Conservation (phyloP, 2,329 filamentous ascomycete genomes). For the Alternaria metachromatica region DNA sequence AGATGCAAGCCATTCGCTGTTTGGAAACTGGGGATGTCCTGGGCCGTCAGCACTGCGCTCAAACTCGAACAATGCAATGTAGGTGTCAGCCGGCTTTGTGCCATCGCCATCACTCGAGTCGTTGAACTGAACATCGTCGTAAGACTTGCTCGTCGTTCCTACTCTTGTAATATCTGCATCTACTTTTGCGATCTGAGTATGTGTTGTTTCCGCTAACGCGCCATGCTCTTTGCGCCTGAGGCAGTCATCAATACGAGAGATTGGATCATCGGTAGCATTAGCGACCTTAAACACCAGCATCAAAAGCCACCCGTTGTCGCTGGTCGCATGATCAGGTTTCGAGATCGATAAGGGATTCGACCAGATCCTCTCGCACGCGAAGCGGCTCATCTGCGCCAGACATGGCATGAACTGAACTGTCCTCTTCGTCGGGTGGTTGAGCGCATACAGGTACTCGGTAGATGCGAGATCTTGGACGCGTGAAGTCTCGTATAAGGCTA, state of each 20-base stretch:
- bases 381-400: constrained; percentile 19
- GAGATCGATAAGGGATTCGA: background rate
- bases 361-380: constrained; percentile 10
- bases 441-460: constrained; percentile 10
- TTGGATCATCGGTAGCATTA: background rate
- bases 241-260: background rate
- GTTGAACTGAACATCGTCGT: constrained; percentile 12
- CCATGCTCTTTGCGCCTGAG: background rate
- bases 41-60: background rate
- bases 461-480: constrained; percentile 11
- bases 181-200: background rate
- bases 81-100: constrained; percentile 1
- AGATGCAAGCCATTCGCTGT: background rate
- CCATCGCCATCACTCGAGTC: background rate
- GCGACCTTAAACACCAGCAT: background rate
- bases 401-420: constrained; percentile 22
- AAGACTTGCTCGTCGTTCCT: constrained; percentile 20
- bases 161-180: constrained; percentile 5
- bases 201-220: background rate
- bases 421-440: constrained; percentile 15
- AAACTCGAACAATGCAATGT: constrained; percentile 8
- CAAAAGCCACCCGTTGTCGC: background rate
- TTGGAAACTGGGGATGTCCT: background rate
- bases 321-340: background rate
- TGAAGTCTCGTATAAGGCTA: constrained; percentile 16